Percentiles rank a stretch among this genome's conserved stretches.
Evolutionary conservation across 139 green algal genomes (phyloP).

Genomic region (Spirogloea muscicola): DNA sequence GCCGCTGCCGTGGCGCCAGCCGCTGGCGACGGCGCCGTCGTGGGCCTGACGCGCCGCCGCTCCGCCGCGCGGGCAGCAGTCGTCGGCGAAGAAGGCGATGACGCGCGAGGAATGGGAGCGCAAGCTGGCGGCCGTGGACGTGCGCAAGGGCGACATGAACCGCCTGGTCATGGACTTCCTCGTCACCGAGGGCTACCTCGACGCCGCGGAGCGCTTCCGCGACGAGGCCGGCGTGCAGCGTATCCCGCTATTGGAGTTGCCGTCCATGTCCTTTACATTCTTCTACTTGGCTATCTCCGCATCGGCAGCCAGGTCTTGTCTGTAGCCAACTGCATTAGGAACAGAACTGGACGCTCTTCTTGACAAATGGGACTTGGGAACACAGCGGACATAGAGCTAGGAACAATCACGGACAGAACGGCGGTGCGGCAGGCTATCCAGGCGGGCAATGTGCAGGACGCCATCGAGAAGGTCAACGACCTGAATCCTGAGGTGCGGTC

Average conservation of each 20-base stretch:
- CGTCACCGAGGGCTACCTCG: constrained; percentile 94
- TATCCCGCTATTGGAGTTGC: too few species aligned
- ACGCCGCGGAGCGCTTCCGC: constrained; percentile 82
- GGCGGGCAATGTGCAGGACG: constrained; percentile 68
- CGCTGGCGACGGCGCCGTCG: too few species aligned
- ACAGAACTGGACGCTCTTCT: too few species aligned
- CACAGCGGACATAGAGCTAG: constrained; percentile 67
- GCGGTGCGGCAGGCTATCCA: constrained; percentile 80
- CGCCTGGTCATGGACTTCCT: constrained; percentile 93
- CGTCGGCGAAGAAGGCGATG: constrained; percentile 42
- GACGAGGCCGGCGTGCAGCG: constrained; percentile 74
- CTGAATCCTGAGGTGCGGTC: constrained; percentile 74
- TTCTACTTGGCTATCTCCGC: too few species aligned
- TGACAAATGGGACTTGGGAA: too few species aligned
- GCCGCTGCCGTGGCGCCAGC: too few species aligned
- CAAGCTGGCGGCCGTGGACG: constrained; percentile 60
- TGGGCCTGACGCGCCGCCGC: too few species aligned
- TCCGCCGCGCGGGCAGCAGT: too few species aligned
- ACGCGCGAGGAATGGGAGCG: constrained; percentile 68
- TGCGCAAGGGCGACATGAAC: constrained; percentile 91
- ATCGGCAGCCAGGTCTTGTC: too few species aligned
- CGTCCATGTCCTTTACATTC: too few species aligned
- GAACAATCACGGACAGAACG: constrained; percentile 82
- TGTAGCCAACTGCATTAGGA: too few species aligned
- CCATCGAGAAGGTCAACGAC: constrained; percentile 86